Percentiles rank a stretch among this genome's conserved stretches.
These are phyloP conservation scores for Tuctoria greenei DNA, from an alignment of 176 grass and related monocot species.

Conservation along the genomic window DNA sequence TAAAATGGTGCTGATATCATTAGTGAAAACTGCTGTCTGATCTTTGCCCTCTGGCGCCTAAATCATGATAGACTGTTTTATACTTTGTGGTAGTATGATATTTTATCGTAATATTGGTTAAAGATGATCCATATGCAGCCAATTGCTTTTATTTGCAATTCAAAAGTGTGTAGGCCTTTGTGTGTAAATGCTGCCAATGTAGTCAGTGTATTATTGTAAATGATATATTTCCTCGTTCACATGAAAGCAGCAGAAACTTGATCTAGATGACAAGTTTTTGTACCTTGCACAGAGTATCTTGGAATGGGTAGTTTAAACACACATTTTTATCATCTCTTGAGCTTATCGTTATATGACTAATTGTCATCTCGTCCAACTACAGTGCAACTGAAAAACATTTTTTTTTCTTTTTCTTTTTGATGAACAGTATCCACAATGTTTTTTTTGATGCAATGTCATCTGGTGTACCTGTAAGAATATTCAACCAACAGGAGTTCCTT, in stretches of 20 bases:
- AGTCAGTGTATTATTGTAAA: background rate
- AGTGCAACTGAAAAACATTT: background rate
- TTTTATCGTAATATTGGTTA: background rate
- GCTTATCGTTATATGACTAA: background rate
- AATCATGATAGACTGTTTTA: background rate
- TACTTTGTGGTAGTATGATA: background rate
- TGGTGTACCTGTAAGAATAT: background rate
- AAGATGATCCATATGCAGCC: background rate
- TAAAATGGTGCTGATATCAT: background rate
- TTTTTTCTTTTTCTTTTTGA: background rate
- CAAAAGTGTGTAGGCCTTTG: background rate
- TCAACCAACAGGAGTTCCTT: background rate
- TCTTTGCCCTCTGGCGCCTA: background rate
- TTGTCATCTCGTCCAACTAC: background rate
- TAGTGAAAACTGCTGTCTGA: background rate
- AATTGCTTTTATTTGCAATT: background rate
- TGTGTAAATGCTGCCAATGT: background rate
- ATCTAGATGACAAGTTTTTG: background rate
- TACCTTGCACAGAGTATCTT: background rate
- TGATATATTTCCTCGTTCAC: background rate
- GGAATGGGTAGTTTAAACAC: background rate
- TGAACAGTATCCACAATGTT: background rate
- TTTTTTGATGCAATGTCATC: no score
- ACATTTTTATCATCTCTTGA: constrained; percentile 10
- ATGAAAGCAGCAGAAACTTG: constrained; percentile 1